These are phyloP conservation scores for Ophiostoma triangulosporum DNA, from an alignment of 2,329 filamentous ascomycete species.

Conservation along the genomic window DNA sequence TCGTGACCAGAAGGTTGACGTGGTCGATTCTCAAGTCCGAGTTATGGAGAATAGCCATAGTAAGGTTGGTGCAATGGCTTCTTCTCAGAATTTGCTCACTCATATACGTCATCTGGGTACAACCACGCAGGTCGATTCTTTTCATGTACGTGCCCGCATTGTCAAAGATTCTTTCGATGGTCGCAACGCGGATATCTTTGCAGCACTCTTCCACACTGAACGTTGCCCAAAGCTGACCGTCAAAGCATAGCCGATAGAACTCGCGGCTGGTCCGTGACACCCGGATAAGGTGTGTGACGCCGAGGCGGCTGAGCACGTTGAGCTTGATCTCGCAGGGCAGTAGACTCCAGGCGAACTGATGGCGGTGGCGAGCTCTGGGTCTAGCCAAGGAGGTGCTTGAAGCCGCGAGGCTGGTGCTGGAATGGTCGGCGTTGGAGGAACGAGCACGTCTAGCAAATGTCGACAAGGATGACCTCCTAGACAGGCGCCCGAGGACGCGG, in stretches of 20 bases:
- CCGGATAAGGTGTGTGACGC: no score
- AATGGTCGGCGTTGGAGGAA: constrained; percentile 44
- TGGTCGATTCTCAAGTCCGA: constrained; percentile 66
- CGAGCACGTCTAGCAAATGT: constrained; percentile 53
- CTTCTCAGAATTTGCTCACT: constrained; percentile 68
- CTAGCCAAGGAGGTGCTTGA: background rate
- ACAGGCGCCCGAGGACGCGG: constrained; percentile 57
- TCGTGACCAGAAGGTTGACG: constrained; percentile 59
- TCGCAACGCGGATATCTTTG: no score
- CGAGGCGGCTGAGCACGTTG: no score
- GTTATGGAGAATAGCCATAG: constrained; percentile 78
- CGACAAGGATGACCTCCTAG: constrained; percentile 70
- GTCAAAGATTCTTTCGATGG: constrained; percentile 72
- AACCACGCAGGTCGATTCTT: constrained; percentile 81
- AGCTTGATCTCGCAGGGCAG: no score
- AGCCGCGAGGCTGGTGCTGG: constrained; percentile 35
- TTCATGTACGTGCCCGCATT: constrained; percentile 80
- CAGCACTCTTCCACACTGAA: no score
- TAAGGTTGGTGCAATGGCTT: constrained; percentile 75
- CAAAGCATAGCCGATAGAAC: no score
- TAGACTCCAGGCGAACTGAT: no score
- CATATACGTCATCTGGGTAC: constrained; percentile 75
- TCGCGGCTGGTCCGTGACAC: no score
- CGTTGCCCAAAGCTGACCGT: no score
- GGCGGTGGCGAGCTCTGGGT: no score